Percentiles rank a stretch among this genome's conserved stretches.
Evolutionary conservation across 495 filamentous ascomycete genomes (phyloP).

Genomic region (Podospora australis): DNA sequence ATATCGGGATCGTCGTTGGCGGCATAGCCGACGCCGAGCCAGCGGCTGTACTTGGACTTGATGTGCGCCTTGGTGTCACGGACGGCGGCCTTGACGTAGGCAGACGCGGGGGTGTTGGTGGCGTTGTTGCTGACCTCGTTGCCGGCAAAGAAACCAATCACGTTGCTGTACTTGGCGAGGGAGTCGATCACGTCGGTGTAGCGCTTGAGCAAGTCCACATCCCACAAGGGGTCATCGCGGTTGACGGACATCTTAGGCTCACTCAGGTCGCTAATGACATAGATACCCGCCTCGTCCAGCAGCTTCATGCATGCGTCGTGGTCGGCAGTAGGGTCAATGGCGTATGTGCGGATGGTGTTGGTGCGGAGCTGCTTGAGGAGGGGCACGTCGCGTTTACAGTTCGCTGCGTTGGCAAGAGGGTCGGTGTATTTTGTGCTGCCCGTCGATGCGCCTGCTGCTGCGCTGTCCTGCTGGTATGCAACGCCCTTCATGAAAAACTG

Average conservation of each 20-base stretch:
- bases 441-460: constrained; percentile 31
- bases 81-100: constrained; percentile 93
- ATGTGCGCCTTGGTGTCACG: constrained; percentile 95
- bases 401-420: constrained; percentile 63
- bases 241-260: constrained; percentile 77
- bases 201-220: constrained; percentile 62
- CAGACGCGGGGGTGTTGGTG: constrained; percentile 76
- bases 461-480: constrained; percentile 69
- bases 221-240: constrained; percentile 70
- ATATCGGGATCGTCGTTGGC: constrained; percentile 84
- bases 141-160: constrained; percentile 92
- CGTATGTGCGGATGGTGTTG: constrained; percentile 91
- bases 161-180: constrained; percentile 73
- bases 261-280: constrained; percentile 84
- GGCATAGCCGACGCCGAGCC: constrained; percentile 89
- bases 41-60: constrained; percentile 64
- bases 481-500: constrained; percentile 88
- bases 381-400: constrained; percentile 80
- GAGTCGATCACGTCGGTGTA: constrained; percentile 83
- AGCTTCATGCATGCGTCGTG: constrained; percentile 82
- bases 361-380: constrained; percentile 67
- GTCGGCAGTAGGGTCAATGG: constrained; percentile 70
- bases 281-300: constrained; percentile 82
- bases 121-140: constrained; percentile 89
- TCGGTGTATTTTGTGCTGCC: constrained; percentile 43